phyloP scores from a whole-genome alignment of 257 asterid species.

The Jasminum sambac region DNA sequence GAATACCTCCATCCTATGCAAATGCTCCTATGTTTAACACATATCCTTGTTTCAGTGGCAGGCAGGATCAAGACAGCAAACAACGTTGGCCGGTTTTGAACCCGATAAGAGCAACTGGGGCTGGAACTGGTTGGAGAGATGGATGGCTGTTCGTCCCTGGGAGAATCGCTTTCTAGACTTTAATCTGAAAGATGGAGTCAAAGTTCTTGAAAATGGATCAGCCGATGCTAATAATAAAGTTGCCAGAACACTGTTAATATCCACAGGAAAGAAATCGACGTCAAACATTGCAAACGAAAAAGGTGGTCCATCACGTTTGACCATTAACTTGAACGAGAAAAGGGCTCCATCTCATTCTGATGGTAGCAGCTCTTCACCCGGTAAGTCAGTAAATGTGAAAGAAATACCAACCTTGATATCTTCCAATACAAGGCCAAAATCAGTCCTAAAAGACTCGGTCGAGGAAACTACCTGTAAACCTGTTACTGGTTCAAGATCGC shows the following conservation, averaged over 20 bases:
- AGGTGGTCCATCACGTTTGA: slow-evolving; percentile 35
- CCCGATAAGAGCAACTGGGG: slow-evolving; percentile 84
- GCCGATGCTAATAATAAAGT: slow-evolving; percentile 36
- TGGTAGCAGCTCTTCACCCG: slow-evolving; percentile 61
- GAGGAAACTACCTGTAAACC: slow-evolving; percentile 52
- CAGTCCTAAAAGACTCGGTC: slow-evolving; percentile 33
- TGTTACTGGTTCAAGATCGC: slow-evolving; percentile 49
- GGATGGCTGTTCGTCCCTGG: slow-evolving; percentile 99
- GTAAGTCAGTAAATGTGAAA: slow-evolving; percentile 38
- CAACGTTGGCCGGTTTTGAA: slow-evolving; percentile 46
- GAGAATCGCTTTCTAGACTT: slow-evolving; percentile 65
- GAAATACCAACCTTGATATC: slow-evolving; percentile 33
- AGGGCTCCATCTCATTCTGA: slow-evolving; percentile 40
- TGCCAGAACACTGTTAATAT: slow-evolving; percentile 30
- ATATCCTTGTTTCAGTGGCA: slow-evolving; percentile 71
- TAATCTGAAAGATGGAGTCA: slow-evolving; percentile 57
- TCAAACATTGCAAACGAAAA: slow-evolving; percentile 41
- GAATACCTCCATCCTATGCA: background rate
- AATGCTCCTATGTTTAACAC: background rate
- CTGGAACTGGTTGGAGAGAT: slow-evolving; percentile 97
- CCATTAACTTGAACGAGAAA: slow-evolving; percentile 43
- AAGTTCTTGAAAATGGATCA: slow-evolving; percentile 41
- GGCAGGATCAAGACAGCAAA: slow-evolving; percentile 75
- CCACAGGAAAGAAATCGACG: slow-evolving; percentile 45
- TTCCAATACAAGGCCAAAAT: slow-evolving; percentile 37